Evolutionary conservation across 78 protist species (phyloP).

Genomic region (Anaeramoeba ignava): DNA sequence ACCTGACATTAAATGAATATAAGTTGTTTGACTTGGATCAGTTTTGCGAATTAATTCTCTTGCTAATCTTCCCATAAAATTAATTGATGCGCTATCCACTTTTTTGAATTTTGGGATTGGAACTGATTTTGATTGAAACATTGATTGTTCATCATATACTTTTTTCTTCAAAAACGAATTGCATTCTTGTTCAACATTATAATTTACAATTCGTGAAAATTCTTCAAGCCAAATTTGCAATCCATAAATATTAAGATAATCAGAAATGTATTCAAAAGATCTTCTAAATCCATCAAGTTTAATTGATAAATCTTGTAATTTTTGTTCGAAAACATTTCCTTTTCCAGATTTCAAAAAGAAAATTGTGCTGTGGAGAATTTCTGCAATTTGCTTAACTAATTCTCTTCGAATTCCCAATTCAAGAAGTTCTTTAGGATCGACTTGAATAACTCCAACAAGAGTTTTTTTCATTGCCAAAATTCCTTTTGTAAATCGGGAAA

Average conservation of each 20-base stretch:
- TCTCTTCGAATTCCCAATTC: conserved; percentile 88
- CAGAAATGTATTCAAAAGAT: conserved; percentile 70
- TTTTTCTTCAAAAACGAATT: conserved; percentile 65
- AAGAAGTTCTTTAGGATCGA: conserved; percentile 47
- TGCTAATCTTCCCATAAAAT: conserved; percentile 74
- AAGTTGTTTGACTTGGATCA: conserved; percentile 38
- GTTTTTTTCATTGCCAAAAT: conserved; percentile 91
- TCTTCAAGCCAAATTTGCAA: conserved; percentile 86
- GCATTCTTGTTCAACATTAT: conserved; percentile 84
- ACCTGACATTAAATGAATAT: conserved; percentile 35
- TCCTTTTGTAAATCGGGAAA: conserved; percentile 71
- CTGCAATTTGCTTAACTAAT: conserved; percentile 56
- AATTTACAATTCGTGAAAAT: conserved; percentile 69
- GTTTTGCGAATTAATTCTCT: conserved; percentile 59
- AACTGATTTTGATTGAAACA: conserved; percentile 62
- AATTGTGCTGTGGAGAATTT: conserved; percentile 44
- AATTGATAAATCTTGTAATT: conserved; percentile 13
- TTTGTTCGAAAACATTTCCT: conserved; percentile 7
- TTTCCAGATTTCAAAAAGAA: conserved; percentile 15
- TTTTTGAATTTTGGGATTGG: conserved; percentile 66
- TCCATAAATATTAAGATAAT: conserved; percentile 77
- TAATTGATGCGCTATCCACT: conserved; percentile 32
- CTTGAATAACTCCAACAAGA: conserved; percentile 75
- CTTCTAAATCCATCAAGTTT: conserved; percentile 57
- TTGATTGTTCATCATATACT: conserved; percentile 53